A percentile compares a stretch with the other conserved stretches of the same genome.
Conservation (phyloP, 2,329 filamentous ascomycete species). For the Trichoderma cornu-damae region DNA sequence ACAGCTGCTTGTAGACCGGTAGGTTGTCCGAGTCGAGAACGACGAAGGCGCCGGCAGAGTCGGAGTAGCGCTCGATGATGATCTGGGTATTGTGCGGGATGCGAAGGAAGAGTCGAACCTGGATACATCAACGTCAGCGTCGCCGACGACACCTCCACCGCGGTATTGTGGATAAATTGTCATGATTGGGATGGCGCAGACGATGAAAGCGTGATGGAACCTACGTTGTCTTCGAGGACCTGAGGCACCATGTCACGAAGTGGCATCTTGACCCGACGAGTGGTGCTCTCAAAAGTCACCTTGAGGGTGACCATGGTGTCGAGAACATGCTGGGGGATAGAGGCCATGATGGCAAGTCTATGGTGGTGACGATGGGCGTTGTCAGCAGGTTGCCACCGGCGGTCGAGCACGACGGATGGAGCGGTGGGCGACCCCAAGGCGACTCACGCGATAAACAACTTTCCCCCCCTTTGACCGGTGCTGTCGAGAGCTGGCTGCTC, state of each 20-base stretch:
- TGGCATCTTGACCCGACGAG: constrained; percentile 82
- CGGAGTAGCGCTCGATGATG: constrained; percentile 87
- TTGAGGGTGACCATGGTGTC: constrained; percentile 68
- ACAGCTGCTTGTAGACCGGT: constrained; percentile 92
- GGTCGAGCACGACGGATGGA: background rate
- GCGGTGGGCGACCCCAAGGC: constrained; percentile 12
- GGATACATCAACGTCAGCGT: background rate
- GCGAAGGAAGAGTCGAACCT: constrained; percentile 36
- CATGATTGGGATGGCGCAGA: background rate
- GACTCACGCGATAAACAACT: constrained; percentile 16
- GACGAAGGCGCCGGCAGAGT: constrained; percentile 79
- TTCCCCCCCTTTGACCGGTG: background rate
- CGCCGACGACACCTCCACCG: background rate
- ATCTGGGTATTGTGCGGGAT: constrained; percentile 36
- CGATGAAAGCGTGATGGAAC: constrained; percentile 34
- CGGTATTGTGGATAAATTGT: background rate
- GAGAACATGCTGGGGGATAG: constrained; percentile 19
- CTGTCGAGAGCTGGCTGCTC: constrained; percentile 10
- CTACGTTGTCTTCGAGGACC: constrained; percentile 77
- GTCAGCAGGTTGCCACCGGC: background rate
- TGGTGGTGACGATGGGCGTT: background rate
- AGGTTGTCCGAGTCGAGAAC: constrained; percentile 70
- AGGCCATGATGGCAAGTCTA: constrained; percentile 17
- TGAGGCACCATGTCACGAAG: constrained; percentile 74
- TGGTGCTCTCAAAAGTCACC: constrained; percentile 68